phyloP scores from a whole-genome alignment of 768 basidiomycete genomes.

The Hericium alpestre region DNA sequence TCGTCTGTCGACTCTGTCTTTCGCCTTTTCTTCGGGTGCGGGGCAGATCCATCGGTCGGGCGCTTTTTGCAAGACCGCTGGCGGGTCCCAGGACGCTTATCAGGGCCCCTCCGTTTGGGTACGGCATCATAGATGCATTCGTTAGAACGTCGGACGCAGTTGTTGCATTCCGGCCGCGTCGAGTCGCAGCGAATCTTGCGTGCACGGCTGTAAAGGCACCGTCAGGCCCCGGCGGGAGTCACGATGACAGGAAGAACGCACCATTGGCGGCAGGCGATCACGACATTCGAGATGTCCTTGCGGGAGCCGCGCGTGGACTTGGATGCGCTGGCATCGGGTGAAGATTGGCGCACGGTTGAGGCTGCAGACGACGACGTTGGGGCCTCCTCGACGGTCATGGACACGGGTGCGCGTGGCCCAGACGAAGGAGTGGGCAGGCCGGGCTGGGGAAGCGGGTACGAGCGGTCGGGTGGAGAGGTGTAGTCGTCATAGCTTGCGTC shows the following conservation, averaged over 20 bases:
- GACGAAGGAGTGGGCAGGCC: background rate
- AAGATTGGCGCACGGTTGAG: conserved; percentile 6
- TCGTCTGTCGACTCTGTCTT: conserved; percentile 15
- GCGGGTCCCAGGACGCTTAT: conserved; percentile 77
- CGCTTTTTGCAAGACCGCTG: conserved; percentile 81
- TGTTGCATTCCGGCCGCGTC: conserved; percentile 69
- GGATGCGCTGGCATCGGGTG: conserved; percentile 18
- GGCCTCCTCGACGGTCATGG: background rate
- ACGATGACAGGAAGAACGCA: conserved; percentile 31
- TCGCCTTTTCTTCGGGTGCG: conserved; percentile 23
- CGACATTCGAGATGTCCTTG: conserved; percentile 54
- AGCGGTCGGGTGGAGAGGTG: background rate
- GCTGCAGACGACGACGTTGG: conserved; percentile 10
- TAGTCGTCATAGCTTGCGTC: background rate
- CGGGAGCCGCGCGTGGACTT: conserved; percentile 24
- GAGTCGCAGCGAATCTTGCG: conserved; percentile 85
- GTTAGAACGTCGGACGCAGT: conserved; percentile 70
- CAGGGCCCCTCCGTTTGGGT: conserved; percentile 76
- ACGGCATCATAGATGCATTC: conserved; percentile 71
- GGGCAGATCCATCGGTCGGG: conserved; percentile 39
- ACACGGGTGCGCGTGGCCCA: background rate
- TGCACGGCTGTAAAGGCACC: conserved; percentile 44
- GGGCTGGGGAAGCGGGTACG: background rate
- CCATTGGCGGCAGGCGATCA: conserved; percentile 83
- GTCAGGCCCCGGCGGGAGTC: background rate